Conservation (phyloP, 1,284 basidiomycete genomes). For the Bjerkandera adusta region DNA sequence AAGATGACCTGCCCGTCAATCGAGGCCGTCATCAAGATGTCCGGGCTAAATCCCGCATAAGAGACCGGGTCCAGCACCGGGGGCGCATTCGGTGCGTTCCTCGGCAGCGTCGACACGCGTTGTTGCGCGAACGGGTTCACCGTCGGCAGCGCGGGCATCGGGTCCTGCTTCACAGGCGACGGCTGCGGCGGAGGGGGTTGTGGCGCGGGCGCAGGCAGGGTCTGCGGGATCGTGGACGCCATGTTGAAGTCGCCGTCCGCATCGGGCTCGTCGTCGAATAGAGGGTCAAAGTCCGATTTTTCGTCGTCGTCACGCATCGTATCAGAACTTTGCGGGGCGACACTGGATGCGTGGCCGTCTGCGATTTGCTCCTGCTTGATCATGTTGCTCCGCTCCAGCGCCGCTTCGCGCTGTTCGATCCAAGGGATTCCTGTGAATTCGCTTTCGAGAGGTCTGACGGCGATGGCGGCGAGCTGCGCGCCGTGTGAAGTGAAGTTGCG, state of each 20-base stretch:
- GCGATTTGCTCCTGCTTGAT: conserved; percentile 8
- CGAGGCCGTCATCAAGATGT: conserved; percentile 86
- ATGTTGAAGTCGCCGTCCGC: conserved; percentile 41
- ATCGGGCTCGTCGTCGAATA: conserved; percentile 77
- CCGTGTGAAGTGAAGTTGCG: conserved; percentile 83
- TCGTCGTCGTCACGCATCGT: conserved; percentile 42
- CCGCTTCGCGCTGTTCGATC: conserved; percentile 15
- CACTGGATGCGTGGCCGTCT: not conserved
- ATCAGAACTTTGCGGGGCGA: not conserved
- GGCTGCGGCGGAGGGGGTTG: conserved; percentile 1
- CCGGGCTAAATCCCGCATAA: conserved; percentile 72
- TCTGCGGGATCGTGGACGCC: conserved; percentile 13
- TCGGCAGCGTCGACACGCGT: not conserved
- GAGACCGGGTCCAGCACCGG: conserved; percentile 61
- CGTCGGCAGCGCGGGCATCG: too few species aligned
- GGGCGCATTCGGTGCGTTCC: conserved; percentile 71
- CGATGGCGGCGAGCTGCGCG: conserved; percentile 83
- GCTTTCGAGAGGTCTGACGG: conserved; percentile 67
- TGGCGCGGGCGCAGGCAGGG: conserved; percentile 3
- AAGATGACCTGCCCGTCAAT: conserved; percentile 93
- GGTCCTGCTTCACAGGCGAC: too few species aligned
- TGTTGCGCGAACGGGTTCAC: too few species aligned
- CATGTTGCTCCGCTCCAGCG: not conserved
- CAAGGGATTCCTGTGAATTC: conserved; percentile 28
- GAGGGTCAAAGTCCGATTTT: conserved; percentile 79